phyloP scores from a whole-genome alignment of 140 eudicot species.

The Bidens hawaiensis region DNA sequence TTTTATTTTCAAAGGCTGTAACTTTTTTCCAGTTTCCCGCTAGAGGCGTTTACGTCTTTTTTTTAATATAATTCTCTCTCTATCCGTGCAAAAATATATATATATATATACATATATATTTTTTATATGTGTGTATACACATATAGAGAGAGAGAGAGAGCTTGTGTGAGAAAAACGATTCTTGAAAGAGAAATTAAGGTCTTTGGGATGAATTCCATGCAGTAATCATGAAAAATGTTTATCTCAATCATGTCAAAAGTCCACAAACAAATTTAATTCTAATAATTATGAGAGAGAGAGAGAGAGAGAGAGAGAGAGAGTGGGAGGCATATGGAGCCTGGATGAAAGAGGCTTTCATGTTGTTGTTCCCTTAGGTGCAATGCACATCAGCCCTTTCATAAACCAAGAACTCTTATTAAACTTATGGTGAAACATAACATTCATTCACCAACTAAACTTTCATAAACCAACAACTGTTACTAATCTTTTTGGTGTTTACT shows the following conservation, averaged over 20 bases:
- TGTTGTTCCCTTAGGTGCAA: slow-evolving; percentile 12
- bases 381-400: slow-evolving; percentile 8
- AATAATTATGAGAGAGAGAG: slow-evolving; percentile 43
- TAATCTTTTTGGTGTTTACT: too few species aligned
- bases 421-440: slow-evolving; percentile 11
- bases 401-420: background rate
- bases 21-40: too few species aligned
- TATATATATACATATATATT: background rate
- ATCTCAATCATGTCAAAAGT: slow-evolving; percentile 40
- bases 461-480: background rate
- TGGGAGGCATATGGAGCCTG: slow-evolving; percentile 22
- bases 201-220: slow-evolving; percentile 68
- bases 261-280: slow-evolving; percentile 25
- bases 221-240: slow-evolving; percentile 41
- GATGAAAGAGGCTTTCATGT: slow-evolving; percentile 5
- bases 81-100: too few species aligned
- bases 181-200: slow-evolving; percentile 11
- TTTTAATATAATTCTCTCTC: too few species aligned
- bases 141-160: background rate
- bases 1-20: too few species aligned
- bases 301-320: slow-evolving; percentile 15
- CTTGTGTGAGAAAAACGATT: background rate
- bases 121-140: too few species aligned
- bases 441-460: slow-evolving; percentile 11
- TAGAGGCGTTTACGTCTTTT: too few species aligned